Evolutionary conservation across 345 rosid genomes (phyloP).

Genomic region (Sonneratia caseolaris): DNA sequence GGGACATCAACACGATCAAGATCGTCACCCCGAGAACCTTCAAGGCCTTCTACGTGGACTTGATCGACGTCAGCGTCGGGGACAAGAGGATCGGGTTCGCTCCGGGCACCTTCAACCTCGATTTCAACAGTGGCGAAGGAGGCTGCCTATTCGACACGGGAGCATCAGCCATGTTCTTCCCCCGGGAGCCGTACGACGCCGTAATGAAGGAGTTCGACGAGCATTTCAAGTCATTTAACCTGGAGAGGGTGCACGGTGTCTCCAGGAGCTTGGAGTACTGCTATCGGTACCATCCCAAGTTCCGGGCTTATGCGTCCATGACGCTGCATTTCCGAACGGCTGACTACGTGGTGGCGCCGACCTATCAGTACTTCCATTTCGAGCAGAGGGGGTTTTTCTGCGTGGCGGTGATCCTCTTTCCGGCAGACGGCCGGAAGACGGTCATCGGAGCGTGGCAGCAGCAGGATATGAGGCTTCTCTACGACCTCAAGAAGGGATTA

Average conservation of each 20-base stretch:
- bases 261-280: neutral
- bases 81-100: neutral
- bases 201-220: neutral
- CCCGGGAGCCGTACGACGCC: slow-evolving; percentile 1
- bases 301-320: slow-evolving; percentile 7
- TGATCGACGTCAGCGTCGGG: slow-evolving; percentile 7
- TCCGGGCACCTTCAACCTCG: neutral
- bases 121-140: neutral
- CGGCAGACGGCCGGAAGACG: neutral
- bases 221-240: neutral
- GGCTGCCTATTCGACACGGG: slow-evolving; percentile 5
- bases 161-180: neutral
- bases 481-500: slow-evolving; percentile 1
- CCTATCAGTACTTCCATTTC: neutral
- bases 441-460: slow-evolving; percentile 11
- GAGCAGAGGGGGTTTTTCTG: neutral
- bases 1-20: neutral
- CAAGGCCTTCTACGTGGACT: neutral
- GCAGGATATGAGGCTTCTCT: slow-evolving; percentile 5
- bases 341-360: slow-evolving; percentile 3
- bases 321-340: slow-evolving; percentile 12
- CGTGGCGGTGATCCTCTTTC: neutral
- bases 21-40: neutral
- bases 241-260: neutral
- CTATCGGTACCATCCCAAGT: slow-evolving; percentile 5